A percentile compares a stretch with the other conserved stretches of the same genome.
These are phyloP conservation scores for Xylaria grammica DNA, from an alignment of 495 filamentous ascomycete species.

Conservation along the genomic window DNA sequence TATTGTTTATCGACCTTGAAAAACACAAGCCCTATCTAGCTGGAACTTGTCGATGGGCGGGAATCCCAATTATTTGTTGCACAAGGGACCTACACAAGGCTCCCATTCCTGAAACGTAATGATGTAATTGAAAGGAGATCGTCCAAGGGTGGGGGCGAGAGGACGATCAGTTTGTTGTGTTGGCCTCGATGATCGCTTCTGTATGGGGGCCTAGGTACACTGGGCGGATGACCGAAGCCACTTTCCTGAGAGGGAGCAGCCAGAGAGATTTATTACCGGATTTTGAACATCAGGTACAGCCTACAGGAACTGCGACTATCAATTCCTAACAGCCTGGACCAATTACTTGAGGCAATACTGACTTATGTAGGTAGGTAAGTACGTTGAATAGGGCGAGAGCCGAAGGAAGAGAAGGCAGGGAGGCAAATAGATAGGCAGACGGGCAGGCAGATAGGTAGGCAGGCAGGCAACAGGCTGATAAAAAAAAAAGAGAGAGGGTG, in stretches of 20 bases:
- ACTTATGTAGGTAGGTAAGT: too few species aligned
- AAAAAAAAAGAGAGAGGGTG: slow-evolving; percentile 2
- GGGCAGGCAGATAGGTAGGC: slow-evolving; percentile 1
- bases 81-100: not conserved
- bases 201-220: too few species aligned
- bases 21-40: not conserved
- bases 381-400: too few species aligned
- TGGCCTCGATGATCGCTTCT: slow-evolving; percentile 12
- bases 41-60: not conserved
- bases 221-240: too few species aligned
- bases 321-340: too few species aligned
- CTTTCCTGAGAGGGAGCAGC: not conserved
- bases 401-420: not conserved
- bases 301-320: too few species aligned
- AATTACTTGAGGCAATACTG: too few species aligned
- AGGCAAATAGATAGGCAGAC: not conserved
- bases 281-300: too few species aligned
- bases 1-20: not conserved
- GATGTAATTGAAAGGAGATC: slow-evolving; percentile 16
- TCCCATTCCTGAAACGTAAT: slow-evolving; percentile 8
- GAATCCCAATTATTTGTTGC: not conserved
- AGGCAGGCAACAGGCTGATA: too few species aligned
- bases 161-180: slow-evolving; percentile 7
- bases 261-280: not conserved
- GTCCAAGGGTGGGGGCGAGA: slow-evolving; percentile 18